A percentile compares a stretch with the other conserved stretches of the same genome.
Conservation (phyloP, 306 rosid genomes). For the Herpetospermum pedunculosum region DNA sequence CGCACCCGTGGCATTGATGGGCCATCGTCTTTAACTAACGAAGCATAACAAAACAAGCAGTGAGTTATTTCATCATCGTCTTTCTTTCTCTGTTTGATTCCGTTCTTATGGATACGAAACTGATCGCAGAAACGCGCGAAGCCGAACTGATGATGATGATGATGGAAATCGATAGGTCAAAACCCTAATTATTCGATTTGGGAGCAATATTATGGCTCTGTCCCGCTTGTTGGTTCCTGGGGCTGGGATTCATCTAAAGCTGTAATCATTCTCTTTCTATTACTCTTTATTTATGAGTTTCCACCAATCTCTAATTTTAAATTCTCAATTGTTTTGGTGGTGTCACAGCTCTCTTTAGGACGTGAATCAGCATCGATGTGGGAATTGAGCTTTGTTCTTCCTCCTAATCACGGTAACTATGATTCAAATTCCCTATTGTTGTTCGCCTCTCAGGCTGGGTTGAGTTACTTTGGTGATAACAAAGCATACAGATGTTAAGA, state of each 20-base stretch:
- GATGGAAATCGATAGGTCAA: no score
- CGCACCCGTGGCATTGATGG: no score
- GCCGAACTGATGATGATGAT: no score
- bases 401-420: slow-evolving; percentile 83
- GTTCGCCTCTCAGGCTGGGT: background rate
- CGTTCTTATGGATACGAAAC: slow-evolving; percentile 8
- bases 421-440: background rate
- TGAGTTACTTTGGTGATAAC: background rate
- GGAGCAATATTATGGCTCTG: slow-evolving; percentile 83
- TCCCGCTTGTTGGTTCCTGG: slow-evolving; percentile 84
- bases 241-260: slow-evolving; percentile 93
- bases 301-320: background rate
- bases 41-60: no score
- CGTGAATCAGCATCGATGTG: slow-evolving; percentile 93
- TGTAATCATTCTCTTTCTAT: slow-evolving; percentile 20
- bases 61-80: no score
- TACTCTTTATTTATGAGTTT: background rate
- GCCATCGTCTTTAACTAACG: no score
- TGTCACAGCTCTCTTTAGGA: slow-evolving; percentile 63
- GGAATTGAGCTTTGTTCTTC: slow-evolving; percentile 97
- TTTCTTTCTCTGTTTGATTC: background rate
- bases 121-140: slow-evolving; percentile 2
- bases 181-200: no score
- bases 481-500: background rate
- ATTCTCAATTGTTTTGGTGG: slow-evolving; percentile 4